Percentiles rank a stretch among this genome's conserved stretches.
phyloP scores from a whole-genome alignment of 2,329 filamentous ascomycete species.

The Aspergillus novofumigatus region DNA sequence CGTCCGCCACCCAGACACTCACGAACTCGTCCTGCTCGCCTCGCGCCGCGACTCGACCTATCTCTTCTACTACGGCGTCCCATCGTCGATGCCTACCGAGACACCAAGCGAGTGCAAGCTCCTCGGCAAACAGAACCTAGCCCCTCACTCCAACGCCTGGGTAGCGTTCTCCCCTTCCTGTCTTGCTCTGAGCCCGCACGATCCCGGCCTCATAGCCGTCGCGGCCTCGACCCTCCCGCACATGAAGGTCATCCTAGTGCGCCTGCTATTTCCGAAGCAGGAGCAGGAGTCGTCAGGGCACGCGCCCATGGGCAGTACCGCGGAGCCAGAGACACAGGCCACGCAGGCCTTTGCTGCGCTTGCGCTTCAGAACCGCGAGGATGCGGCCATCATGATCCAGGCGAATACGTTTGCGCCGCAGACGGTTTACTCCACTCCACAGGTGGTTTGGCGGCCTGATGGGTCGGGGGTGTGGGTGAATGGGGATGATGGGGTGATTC shows the following conservation, averaged over 20 bases:
- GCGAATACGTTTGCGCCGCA: slow-evolving; percentile 60
- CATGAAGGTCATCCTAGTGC: slow-evolving; percentile 60
- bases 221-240: slow-evolving; percentile 58
- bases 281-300: slow-evolving; percentile 11
- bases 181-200: slow-evolving; percentile 52
- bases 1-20: slow-evolving; percentile 46
- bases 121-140: slow-evolving; percentile 57
- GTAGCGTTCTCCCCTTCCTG: slow-evolving; percentile 58
- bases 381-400: slow-evolving; percentile 57
- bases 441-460: slow-evolving; percentile 58
- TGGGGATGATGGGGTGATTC: slow-evolving; percentile 59
- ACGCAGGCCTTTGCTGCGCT: slow-evolving; percentile 50
- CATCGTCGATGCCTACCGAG: slow-evolving; percentile 1
- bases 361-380: slow-evolving; percentile 52
- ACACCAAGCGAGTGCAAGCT: slow-evolving; percentile 31
- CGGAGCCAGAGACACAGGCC: slow-evolving; percentile 42
- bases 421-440: slow-evolving; percentile 60
- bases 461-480: slow-evolving; percentile 62
- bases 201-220: slow-evolving; percentile 53
- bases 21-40: slow-evolving; percentile 48
- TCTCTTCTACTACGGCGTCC: slow-evolving; percentile 51
- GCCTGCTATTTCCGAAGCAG: slow-evolving; percentile 49
- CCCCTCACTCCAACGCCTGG: slow-evolving; percentile 62
- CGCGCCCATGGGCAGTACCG: slow-evolving; percentile 6
- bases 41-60: slow-evolving; percentile 57